Base-by-base conservation (phyloP, 2,329 filamentous ascomycete genomes). In the Elsinoe perseae region DNA sequence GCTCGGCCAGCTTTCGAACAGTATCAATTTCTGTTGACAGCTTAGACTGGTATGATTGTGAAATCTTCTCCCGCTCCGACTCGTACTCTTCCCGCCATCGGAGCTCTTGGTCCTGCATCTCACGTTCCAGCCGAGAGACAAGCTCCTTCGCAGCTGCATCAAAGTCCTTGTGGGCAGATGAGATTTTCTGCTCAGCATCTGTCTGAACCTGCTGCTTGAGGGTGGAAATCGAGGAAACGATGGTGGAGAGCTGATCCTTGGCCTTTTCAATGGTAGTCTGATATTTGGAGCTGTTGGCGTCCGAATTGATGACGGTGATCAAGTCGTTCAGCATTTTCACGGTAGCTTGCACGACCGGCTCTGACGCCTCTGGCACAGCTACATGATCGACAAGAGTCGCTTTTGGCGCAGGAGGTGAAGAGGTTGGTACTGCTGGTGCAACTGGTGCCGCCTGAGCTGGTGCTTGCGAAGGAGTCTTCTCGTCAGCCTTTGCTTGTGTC, bases 291-390 rank as follows among this genome's bases (percentile, higher is more conserved):
- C 85, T 82, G 57, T 88, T 82, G 59, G 85, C 82, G 69, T 95
- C 92, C 57, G 87, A 87, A 70, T 96, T 95, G 69, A 96, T 85
- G 46, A 95, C 89, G 7, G 88, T 84, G 68, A 98, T 95, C 65
- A 98, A 86, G 71, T 95, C 89, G 74, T 98, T 98, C 64, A 98
- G 80, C 74, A 95, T 92, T 75, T 89, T 92, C 58, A 95, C 89
- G 4, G 98, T 78, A 66, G 97, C 89, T 72, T 96, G 90, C 20
- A 97, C 87, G 32, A 95, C 80, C 25, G 89, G 87, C 69, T 97
- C 92, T 58, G 84, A 82, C 54, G 87, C 89, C 64, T 89, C 81
- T 55, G 82, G 79, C 21, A 95, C 80, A 52, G 80, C 80, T 58
- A 96, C 75, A 59, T 90, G 83, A 67, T 95, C 88, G 63, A 97